Conservation (phyloP, 129 eudicot species). For the Daucus carota region DNA sequence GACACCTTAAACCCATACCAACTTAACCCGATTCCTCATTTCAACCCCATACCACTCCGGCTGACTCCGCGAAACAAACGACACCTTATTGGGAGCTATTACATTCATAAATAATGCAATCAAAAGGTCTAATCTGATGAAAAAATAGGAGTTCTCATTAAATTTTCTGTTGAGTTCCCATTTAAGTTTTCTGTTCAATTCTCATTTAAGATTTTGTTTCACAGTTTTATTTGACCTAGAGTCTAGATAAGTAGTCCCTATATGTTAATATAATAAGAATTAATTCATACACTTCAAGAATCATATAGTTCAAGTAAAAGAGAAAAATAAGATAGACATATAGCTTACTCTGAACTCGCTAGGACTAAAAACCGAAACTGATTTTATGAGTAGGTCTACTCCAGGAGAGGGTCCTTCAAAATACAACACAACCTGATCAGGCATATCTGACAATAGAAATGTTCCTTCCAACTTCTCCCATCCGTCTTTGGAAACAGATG, state of each 20-base stretch:
- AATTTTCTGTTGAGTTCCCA: neutral
- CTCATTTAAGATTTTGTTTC: neutral
- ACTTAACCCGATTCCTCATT: too few species aligned
- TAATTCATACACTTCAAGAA: neutral
- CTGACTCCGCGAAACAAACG: too few species aligned
- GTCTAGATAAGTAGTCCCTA: neutral
- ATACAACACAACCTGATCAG: slow-evolving; percentile 54
- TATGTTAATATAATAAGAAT: neutral
- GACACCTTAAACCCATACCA: too few species aligned
- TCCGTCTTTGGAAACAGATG: slow-evolving; percentile 34
- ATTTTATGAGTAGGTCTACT: slow-evolving; percentile 63
- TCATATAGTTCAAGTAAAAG: neutral
- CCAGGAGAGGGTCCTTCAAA: slow-evolving; percentile 86
- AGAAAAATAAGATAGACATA: neutral
- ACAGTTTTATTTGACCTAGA: neutral
- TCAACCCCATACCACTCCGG: too few species aligned
- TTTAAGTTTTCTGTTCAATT: neutral
- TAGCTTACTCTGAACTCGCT: slow-evolving; percentile 31
- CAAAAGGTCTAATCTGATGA: neutral
- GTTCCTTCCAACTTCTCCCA: slow-evolving; percentile 83
- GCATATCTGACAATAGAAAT: slow-evolving; percentile 47
- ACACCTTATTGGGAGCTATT: neutral
- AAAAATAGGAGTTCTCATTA: neutral
- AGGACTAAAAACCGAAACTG: slow-evolving; percentile 32
- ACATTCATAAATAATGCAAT: neutral